Evolutionary conservation across 768 basidiomycete genomes (phyloP), one percentile per base, ranked within the genome.

Genomic region (Termitomyces sp.): DNA sequence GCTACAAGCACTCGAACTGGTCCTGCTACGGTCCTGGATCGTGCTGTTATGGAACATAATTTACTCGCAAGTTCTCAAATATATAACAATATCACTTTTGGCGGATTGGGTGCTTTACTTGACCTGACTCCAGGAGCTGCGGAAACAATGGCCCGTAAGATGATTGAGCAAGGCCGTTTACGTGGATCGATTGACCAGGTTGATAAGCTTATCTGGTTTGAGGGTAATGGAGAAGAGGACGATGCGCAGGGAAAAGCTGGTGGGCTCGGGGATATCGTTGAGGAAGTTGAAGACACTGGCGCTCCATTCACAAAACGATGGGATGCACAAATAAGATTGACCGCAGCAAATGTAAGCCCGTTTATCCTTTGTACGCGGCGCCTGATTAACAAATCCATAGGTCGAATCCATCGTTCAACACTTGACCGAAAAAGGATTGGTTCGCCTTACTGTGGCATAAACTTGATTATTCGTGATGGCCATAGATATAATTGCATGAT

Each of bases 1-100:
- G 77, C 74, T 13, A 73, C 80, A 16, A 91, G 88, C 72, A 91
- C 83, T 39, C 83, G 94, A 60, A 92, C 88, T 42, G 96, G 94
- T 1, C 96, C 97, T 3, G 87, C 92, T 6, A 98, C 95, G 10
- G 95, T 99, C 20, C 81, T 99, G 44, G 97, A 98, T 70, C 85
- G 95, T 47, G 97, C 97, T 6, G 94, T 99, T 47, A 92, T 98
- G 88, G 97, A 99, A 70, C 97, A 99, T 74, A 99, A 99, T 71
- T 80, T 99, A 10, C 83, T 98, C 60, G 94, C 95, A 4, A 94
- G 94, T 70, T 96, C 94, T 3, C 92, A 94, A 66, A 94, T 98
- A 52, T 99, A 98, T 70, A 94, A 92, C 70, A 98, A 98, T 66
- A 97, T 99, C 75, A 92, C 93, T 28, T 98, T 98, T 73, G 77